phyloP scores from a whole-genome alignment of 2,329 filamentous ascomycete genomes.

The Aulographum hederae region DNA sequence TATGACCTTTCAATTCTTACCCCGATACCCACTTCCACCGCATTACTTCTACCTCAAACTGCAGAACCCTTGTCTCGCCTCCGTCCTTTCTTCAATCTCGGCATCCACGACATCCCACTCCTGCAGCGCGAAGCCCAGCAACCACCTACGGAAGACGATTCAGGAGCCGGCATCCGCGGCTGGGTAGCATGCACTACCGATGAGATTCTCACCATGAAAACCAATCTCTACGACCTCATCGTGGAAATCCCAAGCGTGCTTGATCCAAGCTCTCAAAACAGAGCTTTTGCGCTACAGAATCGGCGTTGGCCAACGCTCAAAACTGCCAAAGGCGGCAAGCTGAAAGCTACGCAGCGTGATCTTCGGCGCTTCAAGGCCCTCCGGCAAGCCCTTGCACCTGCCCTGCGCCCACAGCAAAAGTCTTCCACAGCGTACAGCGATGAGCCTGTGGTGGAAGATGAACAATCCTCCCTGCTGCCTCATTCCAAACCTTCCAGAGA shows the following conservation, averaged over 20 bases:
- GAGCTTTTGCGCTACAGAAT: conserved; percentile 1
- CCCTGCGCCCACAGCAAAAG: conserved; percentile 15
- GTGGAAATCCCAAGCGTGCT: conserved; percentile 59
- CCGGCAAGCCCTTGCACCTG: conserved; percentile 34
- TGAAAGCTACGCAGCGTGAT: conserved; percentile 84
- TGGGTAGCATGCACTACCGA: conserved; percentile 97
- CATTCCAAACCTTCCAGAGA: conserved; percentile 7
- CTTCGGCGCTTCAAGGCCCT: conserved; percentile 61
- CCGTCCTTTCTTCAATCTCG: conserved; percentile 77
- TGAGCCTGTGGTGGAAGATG: conserved; percentile 11
- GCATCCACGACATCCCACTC: conserved; percentile 78
- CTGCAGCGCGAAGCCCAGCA: conserved; percentile 36
- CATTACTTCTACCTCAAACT: conserved; percentile 46
- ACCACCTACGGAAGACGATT: conserved; percentile 11
- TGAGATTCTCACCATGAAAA: conserved; percentile 75
- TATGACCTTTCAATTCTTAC: conserved; percentile 89
- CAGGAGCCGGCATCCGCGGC: conserved; percentile 34
- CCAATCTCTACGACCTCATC: conserved; percentile 73
- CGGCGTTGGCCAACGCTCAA: conserved; percentile 58
- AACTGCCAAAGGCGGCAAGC: conserved; percentile 34
- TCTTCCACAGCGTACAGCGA: conserved; percentile 13
- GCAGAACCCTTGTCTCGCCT: conserved; percentile 45
- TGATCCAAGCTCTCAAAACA: conserved; percentile 29
- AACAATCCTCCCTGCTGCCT: conserved; percentile 10
- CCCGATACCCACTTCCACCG: conserved; percentile 61